These are phyloP conservation scores for thale cress (Arabidopsis thaliana) DNA, from an alignment of 345 rosid genomes.

Conservation along the genomic window DNA sequence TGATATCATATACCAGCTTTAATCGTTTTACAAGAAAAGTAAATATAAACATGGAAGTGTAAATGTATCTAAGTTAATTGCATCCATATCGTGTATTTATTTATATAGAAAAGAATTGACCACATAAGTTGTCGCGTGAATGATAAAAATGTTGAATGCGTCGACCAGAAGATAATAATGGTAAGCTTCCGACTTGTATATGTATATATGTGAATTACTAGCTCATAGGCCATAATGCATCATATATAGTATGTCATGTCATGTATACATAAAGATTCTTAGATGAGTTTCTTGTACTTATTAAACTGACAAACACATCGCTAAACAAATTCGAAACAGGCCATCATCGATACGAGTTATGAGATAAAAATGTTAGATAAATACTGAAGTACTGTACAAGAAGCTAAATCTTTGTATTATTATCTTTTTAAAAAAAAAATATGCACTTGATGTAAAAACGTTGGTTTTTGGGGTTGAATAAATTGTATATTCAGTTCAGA, in stretches of 20 bases:
- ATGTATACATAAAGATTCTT: neutral
- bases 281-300: neutral
- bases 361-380: no score
- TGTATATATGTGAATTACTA: neutral
- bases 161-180: neutral
- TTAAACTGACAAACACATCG: no score
- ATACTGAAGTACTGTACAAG: no score
- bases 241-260: neutral
- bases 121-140: constrained; percentile 2
- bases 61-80: neutral
- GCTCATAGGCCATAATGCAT: neutral
- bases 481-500: no score
- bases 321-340: no score
- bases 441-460: no score
- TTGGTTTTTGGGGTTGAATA: no score
- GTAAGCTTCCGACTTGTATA: neutral
- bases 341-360: no score
- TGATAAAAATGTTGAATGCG: neutral
- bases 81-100: no score
- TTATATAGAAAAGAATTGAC: neutral
- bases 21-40: constrained; percentile 5
- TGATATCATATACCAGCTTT: constrained; percentile 1
- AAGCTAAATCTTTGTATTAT: no score
- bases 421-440: no score
- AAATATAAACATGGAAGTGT: neutral